Evolutionary conservation across 2,329 filamentous ascomycete genomes (phyloP).

Genomic region (Diplodia scrobiculata): DNA sequence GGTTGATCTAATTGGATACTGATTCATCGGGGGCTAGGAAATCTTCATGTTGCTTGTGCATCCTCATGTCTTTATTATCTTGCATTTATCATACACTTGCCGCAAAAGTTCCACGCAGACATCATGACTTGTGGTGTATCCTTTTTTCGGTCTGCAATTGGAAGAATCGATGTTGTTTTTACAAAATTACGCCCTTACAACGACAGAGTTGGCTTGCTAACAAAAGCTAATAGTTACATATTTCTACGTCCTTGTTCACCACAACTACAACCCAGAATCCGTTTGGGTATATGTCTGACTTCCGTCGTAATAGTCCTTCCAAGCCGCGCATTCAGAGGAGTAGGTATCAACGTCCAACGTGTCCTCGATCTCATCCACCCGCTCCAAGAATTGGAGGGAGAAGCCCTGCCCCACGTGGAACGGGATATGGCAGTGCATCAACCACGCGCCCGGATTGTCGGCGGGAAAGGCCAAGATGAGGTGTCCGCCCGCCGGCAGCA

Average conservation of each 20-base stretch:
- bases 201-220: neutral
- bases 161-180: neutral
- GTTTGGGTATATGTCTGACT: slow-evolving; percentile 1
- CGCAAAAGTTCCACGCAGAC: no score
- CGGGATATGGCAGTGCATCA: slow-evolving; percentile 47
- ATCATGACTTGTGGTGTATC: no score
- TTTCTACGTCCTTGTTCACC: neutral
- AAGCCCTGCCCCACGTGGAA: slow-evolving; percentile 44
- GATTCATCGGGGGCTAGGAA: neutral
- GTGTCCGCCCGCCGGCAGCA: slow-evolving; percentile 40
- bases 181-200: neutral
- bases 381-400: slow-evolving; percentile 57
- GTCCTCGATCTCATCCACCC: slow-evolving; percentile 37
- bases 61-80: neutral
- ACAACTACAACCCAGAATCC: slow-evolving; percentile 14
- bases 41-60: neutral
- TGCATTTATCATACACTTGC: neutral
- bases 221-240: no score
- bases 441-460: slow-evolving; percentile 44
- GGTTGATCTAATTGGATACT: neutral
- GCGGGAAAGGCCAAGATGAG: slow-evolving; percentile 44
- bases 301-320: slow-evolving; percentile 6
- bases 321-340: neutral
- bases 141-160: neutral
- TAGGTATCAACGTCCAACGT: neutral